Conservation (phyloP, 129 eudicot species). For the Erigeron canadensis region DNA sequence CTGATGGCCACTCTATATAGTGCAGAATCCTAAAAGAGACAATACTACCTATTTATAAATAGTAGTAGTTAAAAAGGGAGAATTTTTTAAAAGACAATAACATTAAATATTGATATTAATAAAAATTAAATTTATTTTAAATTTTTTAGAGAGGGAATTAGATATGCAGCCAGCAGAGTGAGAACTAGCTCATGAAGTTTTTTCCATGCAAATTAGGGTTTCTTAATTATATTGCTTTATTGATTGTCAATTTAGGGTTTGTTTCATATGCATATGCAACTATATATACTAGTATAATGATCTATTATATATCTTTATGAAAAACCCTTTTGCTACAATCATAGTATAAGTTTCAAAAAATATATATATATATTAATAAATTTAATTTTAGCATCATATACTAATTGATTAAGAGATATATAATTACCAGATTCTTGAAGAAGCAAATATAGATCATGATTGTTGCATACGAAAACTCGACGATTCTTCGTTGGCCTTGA, state of each 20-base stretch:
- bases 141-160: constrained; percentile 1
- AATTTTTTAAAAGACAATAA: constrained; percentile 15
- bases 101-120: constrained; percentile 2
- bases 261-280: constrained; percentile 19
- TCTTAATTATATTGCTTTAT: constrained; percentile 24
- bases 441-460: constrained; percentile 35
- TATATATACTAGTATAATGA: background rate
- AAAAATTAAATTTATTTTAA: background rate
- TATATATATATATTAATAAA: too few species aligned
- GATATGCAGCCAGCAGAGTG: constrained; percentile 18
- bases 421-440: constrained; percentile 35
- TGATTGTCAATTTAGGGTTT: constrained; percentile 19
- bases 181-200: constrained; percentile 19
- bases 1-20: constrained; percentile 34
- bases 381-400: constrained; percentile 12
- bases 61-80: constrained; percentile 26
- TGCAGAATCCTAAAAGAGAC: constrained; percentile 42
- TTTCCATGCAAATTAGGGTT: constrained; percentile 41
- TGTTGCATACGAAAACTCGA: constrained; percentile 44
- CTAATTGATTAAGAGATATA: constrained; percentile 2
- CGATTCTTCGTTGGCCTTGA: constrained; percentile 41
- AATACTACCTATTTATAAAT: constrained; percentile 32
- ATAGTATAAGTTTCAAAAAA: background rate
- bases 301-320: constrained; percentile 6
- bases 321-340: constrained; percentile 12